These are phyloP conservation scores for Diplotaxis tenuifolia DNA, from an alignment of 345 rosid genomes.

Conservation along the genomic window DNA sequence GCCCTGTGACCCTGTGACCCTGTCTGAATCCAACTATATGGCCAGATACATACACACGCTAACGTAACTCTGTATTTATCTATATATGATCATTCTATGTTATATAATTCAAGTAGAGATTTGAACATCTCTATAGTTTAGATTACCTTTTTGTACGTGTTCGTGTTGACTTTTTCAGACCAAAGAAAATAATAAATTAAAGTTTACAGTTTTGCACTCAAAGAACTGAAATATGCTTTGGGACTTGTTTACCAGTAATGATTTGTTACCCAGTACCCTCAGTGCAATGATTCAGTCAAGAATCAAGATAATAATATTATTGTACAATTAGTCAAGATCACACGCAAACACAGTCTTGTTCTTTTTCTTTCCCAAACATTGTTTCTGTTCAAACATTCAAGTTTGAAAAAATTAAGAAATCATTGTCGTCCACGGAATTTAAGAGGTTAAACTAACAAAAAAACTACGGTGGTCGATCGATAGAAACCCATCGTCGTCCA, in stretches of 20 bases:
- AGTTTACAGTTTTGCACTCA: conserved; percentile 41
- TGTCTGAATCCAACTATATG: conserved; percentile 30
- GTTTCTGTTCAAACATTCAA: background rate
- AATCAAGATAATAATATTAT: background rate
- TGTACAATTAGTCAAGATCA: conserved; percentile 17
- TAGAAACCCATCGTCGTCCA: background rate
- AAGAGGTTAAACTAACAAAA: background rate
- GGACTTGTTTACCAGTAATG: conserved; percentile 61
- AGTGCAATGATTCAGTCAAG: conserved; percentile 44
- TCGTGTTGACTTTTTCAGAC: conserved; percentile 18
- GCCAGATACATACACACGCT: conserved; percentile 11
- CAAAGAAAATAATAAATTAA: background rate
- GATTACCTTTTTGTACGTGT: conserved; percentile 8
- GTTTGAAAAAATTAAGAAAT: background rate
- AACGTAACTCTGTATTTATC: background rate
- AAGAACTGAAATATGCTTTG: conserved; percentile 43
- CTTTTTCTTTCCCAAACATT: background rate
- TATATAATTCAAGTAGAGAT: background rate
- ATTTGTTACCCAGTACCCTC: conserved; percentile 44
- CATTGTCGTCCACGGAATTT: no score
- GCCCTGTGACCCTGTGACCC: conserved; percentile 30
- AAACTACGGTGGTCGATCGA: background rate
- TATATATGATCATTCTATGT: background rate
- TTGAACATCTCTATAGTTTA: background rate
- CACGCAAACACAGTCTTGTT: conserved; percentile 28